Percentiles rank a stretch among this genome's conserved stretches.
Conservation (phyloP, 805 yeast genomes). For the Lipomyces spencermartinsiae region DNA sequence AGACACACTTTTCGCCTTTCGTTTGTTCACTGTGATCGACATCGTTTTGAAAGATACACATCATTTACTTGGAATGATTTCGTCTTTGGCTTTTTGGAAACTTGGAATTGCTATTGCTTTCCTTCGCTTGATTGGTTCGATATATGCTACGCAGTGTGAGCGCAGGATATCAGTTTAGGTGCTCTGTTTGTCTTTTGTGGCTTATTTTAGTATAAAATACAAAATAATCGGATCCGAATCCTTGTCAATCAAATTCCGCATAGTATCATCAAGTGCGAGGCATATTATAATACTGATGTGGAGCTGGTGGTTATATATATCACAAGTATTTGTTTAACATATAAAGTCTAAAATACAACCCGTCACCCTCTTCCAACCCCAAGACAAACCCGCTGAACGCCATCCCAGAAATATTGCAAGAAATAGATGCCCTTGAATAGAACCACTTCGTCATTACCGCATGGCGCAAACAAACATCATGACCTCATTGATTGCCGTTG, state of each 20-base stretch:
- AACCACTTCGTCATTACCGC: not conserved
- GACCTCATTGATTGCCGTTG: not conserved
- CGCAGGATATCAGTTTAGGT: not conserved
- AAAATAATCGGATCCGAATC: not conserved
- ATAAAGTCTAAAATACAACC: not conserved
- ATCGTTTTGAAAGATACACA: not conserved
- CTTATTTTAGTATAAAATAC: not conserved
- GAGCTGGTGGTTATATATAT: too few species aligned
- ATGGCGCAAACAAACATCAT: too few species aligned
- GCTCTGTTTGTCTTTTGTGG: not conserved
- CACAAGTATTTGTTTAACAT: not conserved
- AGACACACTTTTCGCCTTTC: not conserved
- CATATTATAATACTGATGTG: too few species aligned
- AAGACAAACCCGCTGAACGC: not conserved
- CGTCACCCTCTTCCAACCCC: not conserved
- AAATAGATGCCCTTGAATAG: not conserved
- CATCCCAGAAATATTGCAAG: not conserved
- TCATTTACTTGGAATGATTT: not conserved
- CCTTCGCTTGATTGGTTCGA: not conserved
- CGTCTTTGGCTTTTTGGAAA: not conserved
- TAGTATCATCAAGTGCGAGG: too few species aligned
- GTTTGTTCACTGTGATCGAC: not conserved
- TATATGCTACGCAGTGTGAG: not conserved
- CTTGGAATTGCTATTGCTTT: not conserved
- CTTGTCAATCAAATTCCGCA: too few species aligned